Evolutionary conservation across 2,329 filamentous ascomycete genomes (phyloP).

Genomic region (Didymella sp.): DNA sequence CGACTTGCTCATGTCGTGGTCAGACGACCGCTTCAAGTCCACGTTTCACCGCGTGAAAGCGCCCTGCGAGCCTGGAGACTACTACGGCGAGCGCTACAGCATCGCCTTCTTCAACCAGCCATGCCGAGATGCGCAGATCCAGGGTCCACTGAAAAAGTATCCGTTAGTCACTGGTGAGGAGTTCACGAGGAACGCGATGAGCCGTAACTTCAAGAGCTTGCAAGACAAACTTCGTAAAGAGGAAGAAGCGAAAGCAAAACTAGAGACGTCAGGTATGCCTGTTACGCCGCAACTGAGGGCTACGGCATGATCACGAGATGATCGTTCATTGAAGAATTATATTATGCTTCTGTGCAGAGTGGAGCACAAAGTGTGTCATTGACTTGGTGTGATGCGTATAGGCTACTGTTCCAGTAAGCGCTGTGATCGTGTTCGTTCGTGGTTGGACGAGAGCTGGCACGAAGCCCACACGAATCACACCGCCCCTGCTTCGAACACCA

Average conservation of each 20-base stretch:
- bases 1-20: slow-evolving; percentile 71
- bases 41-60: slow-evolving; percentile 71
- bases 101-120: slow-evolving; percentile 73
- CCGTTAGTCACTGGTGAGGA: slow-evolving; percentile 65
- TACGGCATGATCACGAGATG: not conserved
- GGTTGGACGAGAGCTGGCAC: not conserved
- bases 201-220: slow-evolving; percentile 62
- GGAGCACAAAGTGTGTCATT: not conserved
- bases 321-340: no score
- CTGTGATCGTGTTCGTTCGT: not conserved
- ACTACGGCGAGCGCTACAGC: slow-evolving; percentile 67
- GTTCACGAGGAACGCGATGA: slow-evolving; percentile 65
- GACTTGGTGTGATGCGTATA: not conserved
- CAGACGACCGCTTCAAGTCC: slow-evolving; percentile 71
- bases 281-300: not conserved
- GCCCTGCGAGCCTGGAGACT: slow-evolving; percentile 61
- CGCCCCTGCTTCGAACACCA: not conserved
- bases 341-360: not conserved
- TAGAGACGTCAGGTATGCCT: not conserved
- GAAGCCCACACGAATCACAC: not conserved
- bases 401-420: not conserved
- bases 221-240: slow-evolving; percentile 55
- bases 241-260: not conserved
- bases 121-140: slow-evolving; percentile 63
- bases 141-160: slow-evolving; percentile 69